Conservation (phyloP, 2,329 filamentous ascomycete genomes). For the Fusarium pininemorale region DNA sequence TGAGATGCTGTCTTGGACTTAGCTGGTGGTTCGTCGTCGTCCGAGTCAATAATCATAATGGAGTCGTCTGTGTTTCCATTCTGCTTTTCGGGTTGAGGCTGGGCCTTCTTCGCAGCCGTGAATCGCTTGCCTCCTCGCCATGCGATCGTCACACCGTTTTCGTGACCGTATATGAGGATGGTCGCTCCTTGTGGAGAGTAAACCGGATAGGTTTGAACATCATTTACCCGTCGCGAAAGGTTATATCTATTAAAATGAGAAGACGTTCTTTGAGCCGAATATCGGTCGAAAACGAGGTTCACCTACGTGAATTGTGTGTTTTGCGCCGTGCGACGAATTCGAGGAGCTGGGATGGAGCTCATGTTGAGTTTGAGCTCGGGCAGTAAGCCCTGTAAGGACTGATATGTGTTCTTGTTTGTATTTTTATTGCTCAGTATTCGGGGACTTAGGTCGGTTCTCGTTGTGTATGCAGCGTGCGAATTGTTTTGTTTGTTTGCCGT, state of each 20-base stretch:
- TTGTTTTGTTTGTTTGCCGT: slow-evolving; percentile 9
- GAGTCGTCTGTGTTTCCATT: slow-evolving; percentile 63
- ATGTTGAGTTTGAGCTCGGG: slow-evolving; percentile 42
- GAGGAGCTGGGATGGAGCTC: slow-evolving; percentile 48
- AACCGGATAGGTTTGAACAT: slow-evolving; percentile 69
- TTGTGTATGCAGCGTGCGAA: neutral
- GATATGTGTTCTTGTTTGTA: neutral
- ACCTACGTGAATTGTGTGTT: slow-evolving; percentile 60
- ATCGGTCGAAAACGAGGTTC: neutral
- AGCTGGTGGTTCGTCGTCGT: slow-evolving; percentile 61
- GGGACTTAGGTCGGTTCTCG: neutral
- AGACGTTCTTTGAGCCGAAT: neutral
- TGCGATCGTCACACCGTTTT: slow-evolving; percentile 67
- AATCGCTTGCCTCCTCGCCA: slow-evolving; percentile 72
- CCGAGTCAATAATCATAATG: slow-evolving; percentile 71
- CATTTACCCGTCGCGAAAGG: slow-evolving; percentile 65
- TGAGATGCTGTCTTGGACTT: slow-evolving; percentile 45
- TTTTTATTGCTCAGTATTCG: neutral
- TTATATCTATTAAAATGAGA: slow-evolving; percentile 61
- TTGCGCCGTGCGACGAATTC: slow-evolving; percentile 58
- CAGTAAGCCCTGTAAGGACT: slow-evolving; percentile 29
- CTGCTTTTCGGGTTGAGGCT: slow-evolving; percentile 53
- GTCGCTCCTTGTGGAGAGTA: slow-evolving; percentile 70
- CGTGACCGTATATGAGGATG: slow-evolving; percentile 70
- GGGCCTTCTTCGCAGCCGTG: slow-evolving; percentile 54